Evolutionary conservation across 495 filamentous ascomycete genomes (phyloP), one percentile per base, ranked within the genome.

Genomic region (Pseudoneurospora amorphoporcata): DNA sequence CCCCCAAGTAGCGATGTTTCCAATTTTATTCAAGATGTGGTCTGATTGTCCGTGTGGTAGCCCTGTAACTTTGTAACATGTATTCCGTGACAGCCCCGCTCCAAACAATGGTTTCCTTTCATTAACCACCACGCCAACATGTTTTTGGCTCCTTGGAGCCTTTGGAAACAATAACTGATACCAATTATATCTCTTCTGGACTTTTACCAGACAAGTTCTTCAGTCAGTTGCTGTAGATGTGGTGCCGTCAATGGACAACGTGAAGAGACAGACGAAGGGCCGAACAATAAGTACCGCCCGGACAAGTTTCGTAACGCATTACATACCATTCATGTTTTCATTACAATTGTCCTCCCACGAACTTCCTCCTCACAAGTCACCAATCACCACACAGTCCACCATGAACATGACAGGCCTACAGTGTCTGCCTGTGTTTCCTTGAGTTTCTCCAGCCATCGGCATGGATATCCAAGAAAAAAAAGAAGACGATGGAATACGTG

Each of bases 191-290:
- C 3, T 12, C 0, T 53, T 4, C 19, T 37, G 5, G 35, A 5
- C 35, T n/a, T 5, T 23, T 12, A 7, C 8, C 0, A 6, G 17
- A 23, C 23, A n/a, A 8, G 3, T 2, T n/a, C 17, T 3, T n/a
- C 6, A n/a, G 0, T n/a, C 17, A 8, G 7, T 0, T n/a, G 3
- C 3, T 6, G 0, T 1, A 4, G 5, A 43, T 0, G 23, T 53
- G 45, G 3, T 53, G 9, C 0, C n/a, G 23, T 4, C 2, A 23
- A 9, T 6, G 10, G 45, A 53, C 45, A 19, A 37, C 35, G 2
- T 37, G 35, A 37, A 8, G 19, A 53, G 45, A 53, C n/a, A 53
- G 8, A 8, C 43, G 3, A 47, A n/a, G 1, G 2, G 42, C 2
- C 8, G 43, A 19, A 45, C 8, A 10, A 19, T 9, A n/a, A n/a